Percentiles rank a stretch among this genome's conserved stretches.
Evolutionary conservation across 352 stramenopile species (phyloP).

Genomic region (Aphanomyces astaci): DNA sequence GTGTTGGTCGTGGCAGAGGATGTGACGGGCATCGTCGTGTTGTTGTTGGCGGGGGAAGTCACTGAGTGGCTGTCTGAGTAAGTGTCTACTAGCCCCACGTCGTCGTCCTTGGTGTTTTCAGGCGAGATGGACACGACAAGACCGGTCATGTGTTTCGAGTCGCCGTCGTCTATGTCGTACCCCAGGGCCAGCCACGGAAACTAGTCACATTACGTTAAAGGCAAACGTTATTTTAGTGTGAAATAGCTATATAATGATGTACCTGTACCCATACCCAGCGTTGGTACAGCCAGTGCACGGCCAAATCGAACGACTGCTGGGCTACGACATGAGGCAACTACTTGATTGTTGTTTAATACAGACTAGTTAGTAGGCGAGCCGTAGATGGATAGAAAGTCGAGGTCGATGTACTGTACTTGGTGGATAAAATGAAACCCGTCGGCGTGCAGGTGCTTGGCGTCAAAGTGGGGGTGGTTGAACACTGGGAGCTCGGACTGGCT

Average conservation of each 20-base stretch:
- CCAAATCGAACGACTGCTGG: constrained; percentile 19
- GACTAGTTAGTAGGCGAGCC: too few species aligned
- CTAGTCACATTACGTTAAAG: too few species aligned
- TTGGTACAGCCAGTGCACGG: constrained; percentile 82
- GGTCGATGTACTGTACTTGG: constrained; percentile 29
- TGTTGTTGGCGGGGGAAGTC: not conserved
- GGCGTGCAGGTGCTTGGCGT: constrained; percentile 51
- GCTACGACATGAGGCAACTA: constrained; percentile 15
- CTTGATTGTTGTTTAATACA: not conserved
- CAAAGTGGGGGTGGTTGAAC: constrained; percentile 73
- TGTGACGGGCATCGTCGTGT: too few species aligned
- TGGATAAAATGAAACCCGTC: constrained; percentile 73
- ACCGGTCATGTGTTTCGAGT: not conserved
- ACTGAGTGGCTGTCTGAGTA: not conserved
- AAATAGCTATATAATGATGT: not conserved
- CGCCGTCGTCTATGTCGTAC: constrained; percentile 38
- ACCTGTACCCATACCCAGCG: constrained; percentile 89
- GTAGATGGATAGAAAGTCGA: too few species aligned
- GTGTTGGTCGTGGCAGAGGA: not conserved
- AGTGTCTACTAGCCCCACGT: not conserved
- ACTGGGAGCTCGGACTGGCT: constrained; percentile 59
- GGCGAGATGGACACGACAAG: not conserved
- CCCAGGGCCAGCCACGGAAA: constrained; percentile 87
- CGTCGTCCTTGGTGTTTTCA: not conserved
- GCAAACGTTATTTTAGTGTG: too few species aligned